phyloP scores from a whole-genome alignment of 225 moss, liverwort and hornwort genomes.

The Rhytidiadelphus loreus region DNA sequence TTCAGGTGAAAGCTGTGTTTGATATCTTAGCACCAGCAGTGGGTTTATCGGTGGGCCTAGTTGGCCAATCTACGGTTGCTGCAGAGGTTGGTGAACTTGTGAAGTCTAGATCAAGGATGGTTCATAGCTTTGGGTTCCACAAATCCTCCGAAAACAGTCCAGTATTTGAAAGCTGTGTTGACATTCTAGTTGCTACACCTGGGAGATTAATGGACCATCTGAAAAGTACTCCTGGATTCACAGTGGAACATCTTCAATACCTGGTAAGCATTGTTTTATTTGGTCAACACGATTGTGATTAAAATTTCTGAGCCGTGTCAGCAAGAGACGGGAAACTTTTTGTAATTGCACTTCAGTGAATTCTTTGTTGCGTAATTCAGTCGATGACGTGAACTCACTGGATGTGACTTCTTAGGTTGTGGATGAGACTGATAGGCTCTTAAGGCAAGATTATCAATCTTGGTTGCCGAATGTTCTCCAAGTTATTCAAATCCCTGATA shows the following conservation, averaged over 20 bases:
- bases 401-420: slow-evolving; percentile 52
- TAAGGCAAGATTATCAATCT: slow-evolving; percentile 93
- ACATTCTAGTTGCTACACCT: slow-evolving; percentile 91
- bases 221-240: slow-evolving; percentile 74
- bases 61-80: slow-evolving; percentile 77
- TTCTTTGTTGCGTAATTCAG: background rate
- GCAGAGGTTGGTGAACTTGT: slow-evolving; percentile 77
- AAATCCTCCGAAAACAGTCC: slow-evolving; percentile 14
- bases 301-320: background rate
- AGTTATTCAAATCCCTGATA: slow-evolving; percentile 34
- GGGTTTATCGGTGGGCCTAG: slow-evolving; percentile 81
- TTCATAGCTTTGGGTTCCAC: slow-evolving; percentile 55
- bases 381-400: background rate
- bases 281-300: background rate
- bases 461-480: slow-evolving; percentile 87
- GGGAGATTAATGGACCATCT: slow-evolving; percentile 94
- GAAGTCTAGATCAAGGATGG: slow-evolving; percentile 42
- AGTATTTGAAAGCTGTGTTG: slow-evolving; percentile 52
- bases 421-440: slow-evolving; percentile 92
- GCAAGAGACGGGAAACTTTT: background rate
- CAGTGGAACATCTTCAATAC: slow-evolving; percentile 75
- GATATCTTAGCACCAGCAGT: slow-evolving; percentile 85
- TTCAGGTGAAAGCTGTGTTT: slow-evolving; percentile 88
- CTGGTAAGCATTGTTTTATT: slow-evolving; percentile 38
- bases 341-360: background rate